Conservation (phyloP, 495 filamentous ascomycete genomes). For the Oidiodendron maius region DNA sequence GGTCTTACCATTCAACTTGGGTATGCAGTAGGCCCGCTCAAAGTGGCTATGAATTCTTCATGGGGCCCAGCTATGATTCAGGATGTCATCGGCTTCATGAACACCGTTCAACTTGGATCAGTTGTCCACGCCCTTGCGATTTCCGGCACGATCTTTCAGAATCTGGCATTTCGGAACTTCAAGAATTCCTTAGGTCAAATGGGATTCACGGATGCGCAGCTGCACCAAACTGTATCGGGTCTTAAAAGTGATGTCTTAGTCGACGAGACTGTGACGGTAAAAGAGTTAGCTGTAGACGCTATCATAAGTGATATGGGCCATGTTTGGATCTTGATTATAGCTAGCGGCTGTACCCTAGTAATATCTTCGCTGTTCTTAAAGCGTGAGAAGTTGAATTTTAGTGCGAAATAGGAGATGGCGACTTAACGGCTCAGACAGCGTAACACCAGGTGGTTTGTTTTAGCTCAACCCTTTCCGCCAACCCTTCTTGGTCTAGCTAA, state of each 20-base stretch:
- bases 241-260: neutral
- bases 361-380: too few relatives aligned
- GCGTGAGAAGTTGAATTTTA: too few relatives aligned
- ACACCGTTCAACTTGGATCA: conserved; percentile 36
- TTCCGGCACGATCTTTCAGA: conserved; percentile 40
- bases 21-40: conserved; percentile 40
- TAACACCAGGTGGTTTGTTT: too few relatives aligned
- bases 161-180: conserved; percentile 19
- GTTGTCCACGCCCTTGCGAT: conserved; percentile 40
- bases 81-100: conserved; percentile 39
- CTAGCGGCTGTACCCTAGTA: too few relatives aligned
- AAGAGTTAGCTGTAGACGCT: neutral
- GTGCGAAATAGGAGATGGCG: too few relatives aligned
- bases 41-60: conserved; percentile 36
- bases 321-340: too few relatives aligned
- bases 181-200: neutral
- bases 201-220: neutral
- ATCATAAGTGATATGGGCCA: neutral
- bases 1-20: conserved; percentile 37
- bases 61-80: conserved; percentile 23
- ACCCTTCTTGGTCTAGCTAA: too few relatives aligned
- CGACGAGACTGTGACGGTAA: neutral
- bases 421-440: too few relatives aligned
- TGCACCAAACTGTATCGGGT: neutral
- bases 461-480: too few relatives aligned